Conservation (phyloP, 768 basidiomycete genomes). For the Dioszegia aurantiaca region DNA sequence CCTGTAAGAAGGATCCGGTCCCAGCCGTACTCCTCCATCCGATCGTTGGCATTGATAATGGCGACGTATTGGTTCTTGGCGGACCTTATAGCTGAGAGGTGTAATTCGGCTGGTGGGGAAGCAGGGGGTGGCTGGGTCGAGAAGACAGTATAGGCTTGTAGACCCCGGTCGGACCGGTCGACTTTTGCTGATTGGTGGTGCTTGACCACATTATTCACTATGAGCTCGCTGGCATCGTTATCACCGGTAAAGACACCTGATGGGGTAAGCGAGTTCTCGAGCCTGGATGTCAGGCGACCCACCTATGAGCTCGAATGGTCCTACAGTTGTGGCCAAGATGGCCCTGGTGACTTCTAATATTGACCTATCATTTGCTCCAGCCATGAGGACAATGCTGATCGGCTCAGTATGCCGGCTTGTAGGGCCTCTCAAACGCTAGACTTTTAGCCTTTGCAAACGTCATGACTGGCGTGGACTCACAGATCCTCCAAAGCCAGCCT, state of each 20-base stretch:
- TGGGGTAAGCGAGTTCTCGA: background rate
- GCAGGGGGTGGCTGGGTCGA: background rate
- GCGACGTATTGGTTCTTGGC: constrained; percentile 6
- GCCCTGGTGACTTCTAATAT: constrained; percentile 6
- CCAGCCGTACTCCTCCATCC: constrained; percentile 17
- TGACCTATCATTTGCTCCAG: background rate
- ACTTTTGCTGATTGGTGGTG: constrained; percentile 9
- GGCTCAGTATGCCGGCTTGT: constrained; percentile 14
- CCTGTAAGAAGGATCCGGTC: constrained; percentile 12
- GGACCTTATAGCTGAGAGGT: constrained; percentile 1
- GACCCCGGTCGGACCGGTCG: constrained; percentile 3
- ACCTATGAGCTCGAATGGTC: constrained; percentile 17
- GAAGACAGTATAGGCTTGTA: constrained; percentile 1
- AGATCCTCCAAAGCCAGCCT: background rate
- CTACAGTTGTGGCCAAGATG: constrained; percentile 8
- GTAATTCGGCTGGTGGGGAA: background rate
- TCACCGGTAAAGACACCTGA: constrained; percentile 18
- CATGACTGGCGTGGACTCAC: background rate
- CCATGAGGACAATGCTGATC: constrained; percentile 11
- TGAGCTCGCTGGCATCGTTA: constrained; percentile 3
- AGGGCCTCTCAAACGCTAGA: background rate
- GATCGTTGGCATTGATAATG: constrained; percentile 8
- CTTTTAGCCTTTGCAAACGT: background rate
- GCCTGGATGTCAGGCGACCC: background rate
- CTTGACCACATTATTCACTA: background rate